Evolutionary conservation across 768 basidiomycete genomes (phyloP), one percentile per base, ranked within the genome.

Genomic region (Russula foetens): DNA sequence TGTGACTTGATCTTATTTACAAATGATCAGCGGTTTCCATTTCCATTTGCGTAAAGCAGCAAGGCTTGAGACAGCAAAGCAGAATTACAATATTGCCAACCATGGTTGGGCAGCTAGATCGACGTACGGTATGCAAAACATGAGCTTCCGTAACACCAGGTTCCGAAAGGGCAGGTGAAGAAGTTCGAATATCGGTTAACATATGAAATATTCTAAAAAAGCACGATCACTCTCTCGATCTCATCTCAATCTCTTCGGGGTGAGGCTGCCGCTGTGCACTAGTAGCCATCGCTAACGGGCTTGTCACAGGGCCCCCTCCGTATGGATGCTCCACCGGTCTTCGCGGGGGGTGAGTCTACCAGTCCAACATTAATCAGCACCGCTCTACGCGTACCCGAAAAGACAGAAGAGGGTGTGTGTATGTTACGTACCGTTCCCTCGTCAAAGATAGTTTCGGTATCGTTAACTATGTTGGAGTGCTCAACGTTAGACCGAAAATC

Each of bases 361-460:
- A 28, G 39, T 33, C 56, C 61, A 39, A 15, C 45, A 56, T 64
- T 62, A 53, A 56, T 53, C 57, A 59, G 57, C 53, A 63, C 53
- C 64, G 53, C 39, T 31, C n/a, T 53, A 17, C 19, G 39, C 57
- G 53, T 39, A 41, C 19, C 41, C 52, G 31, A 26, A 51, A 45
- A 38, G 5, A 43, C 21, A 53, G 21, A 23, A 31, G 9, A 35
- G 26, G 14, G 6, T 21, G 29, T 4, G n/a, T n/a, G n/a, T n/a
- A 63, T 49, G 57, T 43, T 44, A 58, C 61, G 11, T 62, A 65
- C 62, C 53, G 26, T 71, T 51, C 68, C 66, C 58, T 79, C 80
- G 4, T 75, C 77, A 60, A 81, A 83, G 19, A 83, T 69, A 60
- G 76, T 75, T 63, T 75, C 75, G 2, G 74, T 68, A 55, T 71